Evolutionary conservation across 495 filamentous ascomycete species (phyloP).

Genomic region (Lepraria neglecta): DNA sequence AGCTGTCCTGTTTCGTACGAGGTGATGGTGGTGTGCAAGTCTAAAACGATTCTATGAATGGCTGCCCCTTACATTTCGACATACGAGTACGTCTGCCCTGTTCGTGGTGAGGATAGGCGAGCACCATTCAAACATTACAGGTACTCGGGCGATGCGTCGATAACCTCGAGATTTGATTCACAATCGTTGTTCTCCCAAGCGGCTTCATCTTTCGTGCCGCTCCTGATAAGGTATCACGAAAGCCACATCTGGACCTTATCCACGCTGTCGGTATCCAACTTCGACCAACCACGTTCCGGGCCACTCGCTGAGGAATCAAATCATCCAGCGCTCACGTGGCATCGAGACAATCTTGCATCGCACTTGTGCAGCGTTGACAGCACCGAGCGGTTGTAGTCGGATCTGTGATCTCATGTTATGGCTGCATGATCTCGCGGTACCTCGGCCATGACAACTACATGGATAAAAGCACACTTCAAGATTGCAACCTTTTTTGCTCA

Average conservation of each 20-base stretch:
- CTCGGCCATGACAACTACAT: neutral
- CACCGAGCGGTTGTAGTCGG: constrained; percentile 15
- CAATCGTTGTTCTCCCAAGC: no score
- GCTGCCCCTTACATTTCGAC: no score
- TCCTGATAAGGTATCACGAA: neutral
- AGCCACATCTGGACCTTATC: constrained; percentile 1
- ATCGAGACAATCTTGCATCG: neutral
- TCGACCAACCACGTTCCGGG: neutral
- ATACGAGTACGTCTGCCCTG: no score
- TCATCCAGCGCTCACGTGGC: neutral
- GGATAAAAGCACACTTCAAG: no score
- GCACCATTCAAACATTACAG: no score
- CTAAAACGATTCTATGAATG: no score
- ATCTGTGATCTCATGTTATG: constrained; percentile 5
- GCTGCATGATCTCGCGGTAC: constrained; percentile 5
- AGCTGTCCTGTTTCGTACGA: neutral
- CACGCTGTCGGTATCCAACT: neutral
- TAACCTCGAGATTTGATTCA: neutral
- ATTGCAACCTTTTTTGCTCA: no score
- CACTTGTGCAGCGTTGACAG: constrained; percentile 13
- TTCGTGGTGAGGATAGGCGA: no score
- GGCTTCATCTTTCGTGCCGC: no score
- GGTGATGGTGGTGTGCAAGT: no score
- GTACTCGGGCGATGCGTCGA: no score
- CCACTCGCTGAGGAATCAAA: neutral